phyloP scores from a whole-genome alignment of 208 protist genomes.

The Tritrichomonas musculus region DNA sequence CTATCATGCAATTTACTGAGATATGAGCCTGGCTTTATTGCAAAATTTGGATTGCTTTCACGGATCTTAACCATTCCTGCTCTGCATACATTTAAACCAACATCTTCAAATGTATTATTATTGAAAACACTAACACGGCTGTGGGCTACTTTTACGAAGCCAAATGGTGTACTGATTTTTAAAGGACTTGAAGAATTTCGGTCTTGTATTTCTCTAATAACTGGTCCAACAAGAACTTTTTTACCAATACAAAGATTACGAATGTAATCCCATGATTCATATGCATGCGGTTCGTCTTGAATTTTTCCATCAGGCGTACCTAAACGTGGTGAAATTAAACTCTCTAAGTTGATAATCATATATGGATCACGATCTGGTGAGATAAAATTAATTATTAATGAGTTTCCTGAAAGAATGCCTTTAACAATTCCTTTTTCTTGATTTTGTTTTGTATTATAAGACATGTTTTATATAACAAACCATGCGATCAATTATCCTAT shows the following conservation, averaged over 20 bases:
- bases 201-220: neutral
- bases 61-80: neutral
- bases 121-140: neutral
- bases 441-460: too few relatives aligned
- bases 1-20: neutral
- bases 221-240: neutral
- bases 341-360: neutral
- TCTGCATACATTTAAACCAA: neutral
- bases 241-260: neutral
- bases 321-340: neutral
- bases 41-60: neutral
- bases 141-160: neutral
- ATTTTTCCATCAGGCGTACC: neutral
- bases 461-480: too few relatives aligned
- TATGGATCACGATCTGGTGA: neutral
- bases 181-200: neutral
- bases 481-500: too few relatives aligned
- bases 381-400: neutral
- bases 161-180: neutral
- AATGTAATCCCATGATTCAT: neutral
- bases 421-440: constrained; percentile 22
- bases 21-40: neutral
- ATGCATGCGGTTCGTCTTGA: constrained; percentile 12
- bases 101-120: neutral
- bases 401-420: constrained; percentile 13